Percentiles rank a stretch among this genome's conserved stretches.
Conservation (phyloP, 805 yeast species). For the Metschnikowia amazonensis region DNA sequence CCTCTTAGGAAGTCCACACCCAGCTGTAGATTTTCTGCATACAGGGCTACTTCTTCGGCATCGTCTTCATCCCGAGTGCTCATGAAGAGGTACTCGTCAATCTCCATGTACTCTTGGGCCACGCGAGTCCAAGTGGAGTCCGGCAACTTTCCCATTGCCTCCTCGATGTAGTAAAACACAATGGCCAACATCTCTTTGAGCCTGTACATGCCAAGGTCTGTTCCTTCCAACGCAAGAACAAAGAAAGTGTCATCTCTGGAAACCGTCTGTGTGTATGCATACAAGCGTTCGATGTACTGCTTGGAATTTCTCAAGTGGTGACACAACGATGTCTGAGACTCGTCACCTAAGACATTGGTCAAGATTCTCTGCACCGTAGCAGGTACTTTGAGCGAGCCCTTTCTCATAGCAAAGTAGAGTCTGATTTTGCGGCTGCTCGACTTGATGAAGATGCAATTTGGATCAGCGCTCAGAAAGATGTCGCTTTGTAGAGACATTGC, state of each 20-base stretch:
- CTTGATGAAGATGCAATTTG: constrained; percentile 35
- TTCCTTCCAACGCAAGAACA: constrained; percentile 48
- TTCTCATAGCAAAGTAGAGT: constrained; percentile 42
- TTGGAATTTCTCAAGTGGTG: constrained; percentile 28
- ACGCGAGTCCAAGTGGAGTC: constrained; percentile 31
- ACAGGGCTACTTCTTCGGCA: constrained; percentile 10
- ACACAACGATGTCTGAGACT: constrained; percentile 49
- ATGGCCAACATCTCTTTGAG: constrained; percentile 29
- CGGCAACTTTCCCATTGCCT: constrained; percentile 4
- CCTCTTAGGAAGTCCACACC: constrained; percentile 1
- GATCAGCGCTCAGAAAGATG: constrained; percentile 13
- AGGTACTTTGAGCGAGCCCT: constrained; percentile 1
- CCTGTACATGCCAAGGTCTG: constrained; percentile 42
- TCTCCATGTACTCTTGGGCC: constrained; percentile 46
- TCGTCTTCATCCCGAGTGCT: constrained; percentile 20
- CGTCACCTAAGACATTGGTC: constrained; percentile 64
- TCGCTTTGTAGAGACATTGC: neutral
- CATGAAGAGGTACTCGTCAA: constrained; percentile 43
- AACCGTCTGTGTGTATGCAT: constrained; percentile 41
- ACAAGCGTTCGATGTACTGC: constrained; percentile 35
- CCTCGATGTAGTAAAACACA: constrained; percentile 29
- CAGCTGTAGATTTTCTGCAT: constrained; percentile 10
- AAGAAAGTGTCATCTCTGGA: constrained; percentile 37
- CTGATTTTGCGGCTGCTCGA: constrained; percentile 34
- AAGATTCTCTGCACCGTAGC: constrained; percentile 40